phyloP scores from a whole-genome alignment of 257 asterid genomes.

The Petunia axillaris region DNA sequence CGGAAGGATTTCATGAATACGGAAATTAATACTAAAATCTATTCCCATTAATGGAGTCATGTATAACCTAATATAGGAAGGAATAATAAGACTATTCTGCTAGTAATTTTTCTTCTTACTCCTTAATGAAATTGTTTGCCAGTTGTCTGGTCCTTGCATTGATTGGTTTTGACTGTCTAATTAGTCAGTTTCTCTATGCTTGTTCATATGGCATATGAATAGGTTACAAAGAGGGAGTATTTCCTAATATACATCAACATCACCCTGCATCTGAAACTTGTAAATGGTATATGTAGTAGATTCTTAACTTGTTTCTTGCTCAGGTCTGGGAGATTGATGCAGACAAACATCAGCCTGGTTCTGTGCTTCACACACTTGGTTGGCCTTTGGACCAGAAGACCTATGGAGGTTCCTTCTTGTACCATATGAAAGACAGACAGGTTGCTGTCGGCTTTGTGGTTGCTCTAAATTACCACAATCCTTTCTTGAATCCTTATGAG shows the following conservation, averaged over 20 bases:
- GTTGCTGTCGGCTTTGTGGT: conserved; percentile 87
- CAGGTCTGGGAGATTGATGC: conserved; percentile 94
- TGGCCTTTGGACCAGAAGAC: conserved; percentile 94
- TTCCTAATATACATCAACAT: not conserved
- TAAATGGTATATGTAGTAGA: conserved; percentile 13
- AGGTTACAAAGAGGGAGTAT: conserved; percentile 1
- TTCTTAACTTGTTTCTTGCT: conserved; percentile 33
- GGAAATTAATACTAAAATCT: not conserved
- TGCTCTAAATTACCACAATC: conserved; percentile 84
- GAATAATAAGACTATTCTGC: not conserved
- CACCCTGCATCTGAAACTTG: conserved; percentile 11
- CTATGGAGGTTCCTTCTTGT: conserved; percentile 94
- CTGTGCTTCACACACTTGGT: conserved; percentile 89
- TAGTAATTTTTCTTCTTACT: not conserved
- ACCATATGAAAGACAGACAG: conserved; percentile 94
- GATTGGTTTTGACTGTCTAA: not conserved
- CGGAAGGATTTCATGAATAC: not conserved
- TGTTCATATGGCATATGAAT: conserved; percentile 10
- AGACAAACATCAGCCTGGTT: conserved; percentile 78
- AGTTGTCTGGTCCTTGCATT: not conserved
- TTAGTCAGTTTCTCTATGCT: not conserved
- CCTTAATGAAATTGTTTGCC: not conserved
- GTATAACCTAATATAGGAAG: not conserved
- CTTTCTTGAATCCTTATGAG: conserved; percentile 91
- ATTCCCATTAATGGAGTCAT: not conserved